Evolutionary conservation across 2,329 filamentous ascomycete genomes (phyloP).

Genomic region (Pestalotiopsis sp.): DNA sequence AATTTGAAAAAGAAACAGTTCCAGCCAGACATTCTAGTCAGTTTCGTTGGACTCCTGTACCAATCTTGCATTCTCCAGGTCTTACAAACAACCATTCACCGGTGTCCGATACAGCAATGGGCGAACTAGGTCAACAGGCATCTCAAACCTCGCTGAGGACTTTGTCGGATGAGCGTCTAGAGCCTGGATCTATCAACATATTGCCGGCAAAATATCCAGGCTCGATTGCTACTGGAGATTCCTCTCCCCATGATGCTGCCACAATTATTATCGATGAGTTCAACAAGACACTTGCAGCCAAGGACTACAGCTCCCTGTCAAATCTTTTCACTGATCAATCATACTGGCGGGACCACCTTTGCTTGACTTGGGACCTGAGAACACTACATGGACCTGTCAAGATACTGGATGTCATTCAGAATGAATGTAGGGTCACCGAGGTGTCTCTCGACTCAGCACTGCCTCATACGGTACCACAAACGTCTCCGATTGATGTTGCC

Average conservation of each 20-base stretch:
- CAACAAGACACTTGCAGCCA: constrained; percentile 36
- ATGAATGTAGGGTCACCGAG: background rate
- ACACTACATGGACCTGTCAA: background rate
- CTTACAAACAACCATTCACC: background rate
- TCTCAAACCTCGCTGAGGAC: background rate
- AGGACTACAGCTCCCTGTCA: constrained; percentile 37
- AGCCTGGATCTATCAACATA: constrained; percentile 59
- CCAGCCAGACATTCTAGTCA: too few relatives aligned
- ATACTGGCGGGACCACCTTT: constrained; percentile 63
- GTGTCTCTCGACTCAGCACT: background rate
- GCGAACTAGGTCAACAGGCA: background rate
- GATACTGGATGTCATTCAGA: background rate
- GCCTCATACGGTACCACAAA: constrained; percentile 27
- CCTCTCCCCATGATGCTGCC: constrained; percentile 41
- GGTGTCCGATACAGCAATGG: background rate
- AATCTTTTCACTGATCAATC: constrained; percentile 46
- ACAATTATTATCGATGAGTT: constrained; percentile 24
- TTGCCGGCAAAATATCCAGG: constrained; percentile 46
- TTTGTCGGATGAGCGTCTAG: constrained; percentile 9
- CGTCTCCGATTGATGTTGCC: constrained; percentile 49
- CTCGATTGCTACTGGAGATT: constrained; percentile 26
- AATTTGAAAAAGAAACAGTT: too few relatives aligned
- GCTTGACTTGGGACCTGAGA: constrained; percentile 39
- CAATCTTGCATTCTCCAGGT: background rate
- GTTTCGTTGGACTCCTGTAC: background rate